Evolutionary conservation across 176 grass and related monocot genomes (phyloP).

Genomic region (Sorghum bicolor): Sorghum_bicolor_NCBIv3 NC_012873.2:40962501-40963000

Average conservation of each 20-base stretch:
- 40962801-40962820: slow-evolving; percentile 2
- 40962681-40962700: not conserved
- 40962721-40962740: not conserved
- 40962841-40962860: not conserved
- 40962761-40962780: not conserved
- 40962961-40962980: not conserved
- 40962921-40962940: not conserved
- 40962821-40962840: not conserved
- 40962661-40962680: not conserved
- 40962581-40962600: slow-evolving; percentile 56
- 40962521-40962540: slow-evolving; percentile 82
- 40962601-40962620: slow-evolving; percentile 11
- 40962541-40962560: slow-evolving; percentile 74
- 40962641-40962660: not conserved
- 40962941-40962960: not conserved
- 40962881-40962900: not conserved
- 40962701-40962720: not conserved
- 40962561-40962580: slow-evolving; percentile 84
- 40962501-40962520: slow-evolving; percentile 82
- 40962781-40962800: not conserved
- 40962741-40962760: not conserved
- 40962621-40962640: slow-evolving; percentile 17
- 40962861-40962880: not conserved
- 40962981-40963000: too few relatives aligned
- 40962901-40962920: not conserved